A percentile compares a stretch with the other conserved stretches of the same genome.
phyloP scores from a whole-genome alignment of 2,329 filamentous ascomycete species.

The Zopfia rhizophila region DNA sequence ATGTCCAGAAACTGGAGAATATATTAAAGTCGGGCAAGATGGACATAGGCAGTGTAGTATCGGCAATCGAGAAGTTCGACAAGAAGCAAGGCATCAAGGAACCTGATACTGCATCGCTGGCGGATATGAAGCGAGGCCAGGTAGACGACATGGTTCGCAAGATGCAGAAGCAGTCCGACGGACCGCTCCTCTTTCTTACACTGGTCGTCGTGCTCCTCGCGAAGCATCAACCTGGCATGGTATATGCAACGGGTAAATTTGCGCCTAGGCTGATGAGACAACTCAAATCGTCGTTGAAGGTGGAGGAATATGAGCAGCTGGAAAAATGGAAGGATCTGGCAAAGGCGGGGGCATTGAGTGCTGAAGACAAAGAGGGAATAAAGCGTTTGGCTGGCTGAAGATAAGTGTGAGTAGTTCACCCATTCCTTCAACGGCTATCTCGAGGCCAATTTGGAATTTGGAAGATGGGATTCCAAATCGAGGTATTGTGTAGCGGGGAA shows the following conservation, averaged over 20 bases:
- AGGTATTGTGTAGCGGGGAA: no score
- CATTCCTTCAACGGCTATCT: no score
- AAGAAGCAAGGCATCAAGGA: constrained; percentile 43
- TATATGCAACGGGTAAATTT: constrained; percentile 55
- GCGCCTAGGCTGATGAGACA: constrained; percentile 52
- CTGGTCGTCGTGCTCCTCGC: constrained; percentile 47
- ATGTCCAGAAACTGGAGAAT: constrained; percentile 39
- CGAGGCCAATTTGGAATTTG: background rate
- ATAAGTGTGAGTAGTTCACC: no score
- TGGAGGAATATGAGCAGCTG: constrained; percentile 39
- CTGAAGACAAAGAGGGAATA: constrained; percentile 47
- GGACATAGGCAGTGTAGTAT: constrained; percentile 18
- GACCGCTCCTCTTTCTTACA: constrained; percentile 50
- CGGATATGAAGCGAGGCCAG: constrained; percentile 35
- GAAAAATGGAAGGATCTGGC: constrained; percentile 52
- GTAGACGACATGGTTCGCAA: constrained; percentile 45
- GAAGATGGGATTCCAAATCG: no score
- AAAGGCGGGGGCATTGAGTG: constrained; percentile 41
- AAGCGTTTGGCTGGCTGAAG: constrained; percentile 39
- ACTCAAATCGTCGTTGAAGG: constrained; percentile 35
- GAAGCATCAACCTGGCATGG: constrained; percentile 39
- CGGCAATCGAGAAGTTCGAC: constrained; percentile 43
- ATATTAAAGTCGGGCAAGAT: constrained; percentile 28
- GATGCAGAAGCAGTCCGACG: constrained; percentile 49
- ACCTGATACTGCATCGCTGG: constrained; percentile 13